Evolutionary conservation across 1,139 yeast genomes (phyloP).

Genomic region (Debaryomyces fabryi): DNA sequence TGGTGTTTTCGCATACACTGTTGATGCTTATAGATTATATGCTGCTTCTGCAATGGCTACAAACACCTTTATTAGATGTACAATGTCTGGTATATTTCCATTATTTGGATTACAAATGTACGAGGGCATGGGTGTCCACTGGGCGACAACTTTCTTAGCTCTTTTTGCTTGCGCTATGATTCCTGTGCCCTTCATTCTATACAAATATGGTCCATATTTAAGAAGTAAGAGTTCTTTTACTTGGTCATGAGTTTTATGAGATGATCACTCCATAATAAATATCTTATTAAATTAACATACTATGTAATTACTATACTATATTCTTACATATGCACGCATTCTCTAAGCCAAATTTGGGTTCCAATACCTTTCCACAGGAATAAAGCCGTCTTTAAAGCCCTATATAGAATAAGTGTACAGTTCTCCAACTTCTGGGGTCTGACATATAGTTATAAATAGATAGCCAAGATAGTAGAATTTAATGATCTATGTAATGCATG

Average conservation of each 20-base stretch:
- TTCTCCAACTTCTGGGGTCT: neutral
- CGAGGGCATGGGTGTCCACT: slow-evolving; percentile 37
- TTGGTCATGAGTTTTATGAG: slow-evolving; percentile 1
- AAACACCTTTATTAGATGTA: slow-evolving; percentile 40
- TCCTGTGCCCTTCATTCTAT: slow-evolving; percentile 42
- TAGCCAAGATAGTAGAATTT: neutral
- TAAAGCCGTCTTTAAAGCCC: neutral
- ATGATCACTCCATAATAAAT: neutral
- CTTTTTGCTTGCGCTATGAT: slow-evolving; percentile 33
- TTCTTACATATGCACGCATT: neutral
- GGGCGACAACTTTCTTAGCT: slow-evolving; percentile 45
- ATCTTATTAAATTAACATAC: neutral
- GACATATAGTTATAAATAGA: neutral
- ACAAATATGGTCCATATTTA: slow-evolving; percentile 35
- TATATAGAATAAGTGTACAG: neutral
- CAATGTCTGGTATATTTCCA: slow-evolving; percentile 44
- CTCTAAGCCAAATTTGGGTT: neutral
- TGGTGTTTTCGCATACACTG: slow-evolving; percentile 41
- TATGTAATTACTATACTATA: neutral
- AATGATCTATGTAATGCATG: slow-evolving; percentile 1
- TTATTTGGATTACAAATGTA: slow-evolving; percentile 44
- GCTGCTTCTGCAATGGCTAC: slow-evolving; percentile 48
- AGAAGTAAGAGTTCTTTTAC: slow-evolving; percentile 30
- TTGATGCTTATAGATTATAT: slow-evolving; percentile 42
- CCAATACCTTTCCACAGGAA: neutral